phyloP scores from a whole-genome alignment of 2,329 filamentous ascomycete species.

The Pezicula carpinea region DNA sequence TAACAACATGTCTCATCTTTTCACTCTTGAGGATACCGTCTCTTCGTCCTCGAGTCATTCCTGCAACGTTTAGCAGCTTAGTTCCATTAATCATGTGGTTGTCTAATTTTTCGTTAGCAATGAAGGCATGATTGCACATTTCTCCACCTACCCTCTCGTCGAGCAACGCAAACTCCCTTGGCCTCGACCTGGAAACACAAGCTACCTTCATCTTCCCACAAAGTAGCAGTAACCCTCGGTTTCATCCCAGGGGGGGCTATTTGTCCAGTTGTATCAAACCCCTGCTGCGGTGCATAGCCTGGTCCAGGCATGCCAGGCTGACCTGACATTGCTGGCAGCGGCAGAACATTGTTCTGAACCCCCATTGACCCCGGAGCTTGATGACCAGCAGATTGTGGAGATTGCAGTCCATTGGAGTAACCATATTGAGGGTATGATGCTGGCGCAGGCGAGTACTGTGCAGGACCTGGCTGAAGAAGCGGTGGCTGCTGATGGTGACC shows the following conservation, averaged over 20 bases:
- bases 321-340: slow-evolving; percentile 53
- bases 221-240: slow-evolving; percentile 87
- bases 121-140: background rate
- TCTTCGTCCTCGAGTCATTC: slow-evolving; percentile 92
- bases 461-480: slow-evolving; percentile 66
- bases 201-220: slow-evolving; percentile 98
- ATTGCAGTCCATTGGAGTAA: slow-evolving; percentile 73
- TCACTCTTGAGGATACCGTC: slow-evolving; percentile 98
- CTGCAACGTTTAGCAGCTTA: slow-evolving; percentile 92
- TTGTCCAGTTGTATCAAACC: slow-evolving; percentile 83
- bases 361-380: slow-evolving; percentile 68
- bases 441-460: slow-evolving; percentile 58
- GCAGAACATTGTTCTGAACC: slow-evolving; percentile 60
- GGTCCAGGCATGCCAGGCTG: slow-evolving; percentile 44
- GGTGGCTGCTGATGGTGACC: slow-evolving; percentile 70
- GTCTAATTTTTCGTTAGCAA: slow-evolving; percentile 46
- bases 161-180: slow-evolving; percentile 89
- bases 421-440: slow-evolving; percentile 62
- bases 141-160: slow-evolving; percentile 70
- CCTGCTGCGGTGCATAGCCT: slow-evolving; percentile 43
- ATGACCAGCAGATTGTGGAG: slow-evolving; percentile 67
- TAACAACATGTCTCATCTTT: slow-evolving; percentile 93
- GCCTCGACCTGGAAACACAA: slow-evolving; percentile 97
- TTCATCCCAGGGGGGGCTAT: slow-evolving; percentile 91
- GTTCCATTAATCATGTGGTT: slow-evolving; percentile 99